These are phyloP conservation scores for Gyrodon lividus DNA, from an alignment of 768 basidiomycete species.

Conservation along the genomic window DNA sequence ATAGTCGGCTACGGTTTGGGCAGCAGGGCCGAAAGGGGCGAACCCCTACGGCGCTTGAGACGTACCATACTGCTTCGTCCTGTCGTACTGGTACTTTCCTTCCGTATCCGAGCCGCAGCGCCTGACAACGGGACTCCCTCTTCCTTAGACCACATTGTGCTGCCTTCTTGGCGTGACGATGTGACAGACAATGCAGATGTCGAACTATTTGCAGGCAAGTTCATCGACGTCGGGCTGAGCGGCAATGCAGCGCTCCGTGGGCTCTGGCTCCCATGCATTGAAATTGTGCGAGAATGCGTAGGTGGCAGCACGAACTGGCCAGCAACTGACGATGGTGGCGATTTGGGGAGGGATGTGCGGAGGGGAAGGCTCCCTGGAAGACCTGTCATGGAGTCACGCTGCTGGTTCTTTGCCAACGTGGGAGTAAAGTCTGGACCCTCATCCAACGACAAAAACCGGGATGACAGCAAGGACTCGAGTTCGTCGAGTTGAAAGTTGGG, in stretches of 20 bases:
- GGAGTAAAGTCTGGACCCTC: conserved; percentile 68
- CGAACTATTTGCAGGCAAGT: conserved; percentile 30
- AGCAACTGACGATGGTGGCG: conserved; percentile 43
- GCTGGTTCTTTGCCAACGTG: conserved; percentile 64
- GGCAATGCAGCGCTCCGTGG: conserved; percentile 35
- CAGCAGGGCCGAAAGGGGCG: neutral
- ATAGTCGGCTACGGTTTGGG: neutral
- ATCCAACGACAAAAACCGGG: conserved; percentile 67
- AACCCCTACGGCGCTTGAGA: neutral
- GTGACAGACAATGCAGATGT: conserved; percentile 41
- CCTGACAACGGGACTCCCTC: conserved; percentile 35
- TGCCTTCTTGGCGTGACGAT: conserved; percentile 40
- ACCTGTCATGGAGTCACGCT: conserved; percentile 52
- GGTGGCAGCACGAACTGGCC: conserved; percentile 45
- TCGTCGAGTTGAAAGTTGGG: conserved; percentile 77
- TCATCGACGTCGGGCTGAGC: conserved; percentile 35
- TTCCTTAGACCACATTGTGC: conserved; percentile 37
- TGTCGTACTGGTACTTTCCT: conserved; percentile 47
- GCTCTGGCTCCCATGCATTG: conserved; percentile 38
- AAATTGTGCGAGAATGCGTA: conserved; percentile 35
- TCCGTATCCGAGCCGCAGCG: conserved; percentile 45
- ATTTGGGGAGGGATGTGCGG: conserved; percentile 45
- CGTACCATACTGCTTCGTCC: conserved; percentile 31
- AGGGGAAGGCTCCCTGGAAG: conserved; percentile 41
- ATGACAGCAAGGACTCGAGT: conserved; percentile 72